Base-by-base conservation (phyloP, 371 early-diverging fungal genomes). In the Lichtheimia ramosa region DNA sequence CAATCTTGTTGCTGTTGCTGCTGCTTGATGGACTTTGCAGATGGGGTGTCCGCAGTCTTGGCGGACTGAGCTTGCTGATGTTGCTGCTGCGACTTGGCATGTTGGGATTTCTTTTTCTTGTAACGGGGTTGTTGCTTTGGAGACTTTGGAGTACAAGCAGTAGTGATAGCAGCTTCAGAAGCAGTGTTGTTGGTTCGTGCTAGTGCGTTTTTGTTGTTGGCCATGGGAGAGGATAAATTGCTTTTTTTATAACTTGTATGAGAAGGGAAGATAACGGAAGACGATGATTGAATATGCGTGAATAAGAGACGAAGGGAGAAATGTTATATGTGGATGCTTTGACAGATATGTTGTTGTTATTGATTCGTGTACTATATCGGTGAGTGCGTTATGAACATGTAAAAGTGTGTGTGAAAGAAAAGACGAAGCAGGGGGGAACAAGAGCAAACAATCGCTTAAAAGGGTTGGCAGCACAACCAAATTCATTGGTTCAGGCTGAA, bases 221-320 rank as follows among this genome's bases (percentile, higher is more conserved):
- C 34, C 34, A 34, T 34, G 34, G 34, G 34, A 34, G 34, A 34
- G 10, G 34, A 34, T 34, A 34, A 34, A 16, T 58, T 49, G 20
- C 28, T 34, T 50, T 58, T 58, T 28, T 58, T 25, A 25, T 46
- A 27, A 20, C 43, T 55, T 55, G 42, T 3, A 43, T 20, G n/a
- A 27, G 23, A 23, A n/a, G n/a, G n/a, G n/a, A n/a, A n/a, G 24
- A 27, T 3, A 56, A 7, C 24, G 43, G 56, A 20, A 42, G 24
- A 42, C 43, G 21, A 48, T 41, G 51, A 42, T 21, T 50, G 51
- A 24, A 20, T 27, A 21, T 8, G 13, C 40, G 16, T 21, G 48
- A 39, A 28, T 28, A 24, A 39, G n/a, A 51, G 20, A 59, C 25
- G 48, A 49, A n/a, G 34, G n/a, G n/a, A 49, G 14, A 20, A 16